Evolutionary conservation across 73 alveolate species (phyloP).

Genomic region (Paramecium sexaurelia): DNA sequence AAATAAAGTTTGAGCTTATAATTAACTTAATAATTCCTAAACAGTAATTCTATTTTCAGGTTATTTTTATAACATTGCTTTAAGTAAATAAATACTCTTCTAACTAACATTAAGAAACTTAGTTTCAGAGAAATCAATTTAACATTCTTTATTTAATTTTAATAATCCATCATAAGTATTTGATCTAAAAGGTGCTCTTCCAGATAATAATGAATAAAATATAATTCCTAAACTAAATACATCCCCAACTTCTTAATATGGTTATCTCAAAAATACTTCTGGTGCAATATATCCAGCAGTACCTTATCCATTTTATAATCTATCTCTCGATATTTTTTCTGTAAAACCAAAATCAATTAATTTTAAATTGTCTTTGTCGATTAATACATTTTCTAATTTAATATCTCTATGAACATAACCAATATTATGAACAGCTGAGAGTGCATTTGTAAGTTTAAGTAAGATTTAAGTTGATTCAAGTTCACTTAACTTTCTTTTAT

Average conservation of each 20-base stretch:
- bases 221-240: slow-evolving; percentile 18
- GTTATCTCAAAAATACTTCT: background rate
- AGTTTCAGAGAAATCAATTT: background rate
- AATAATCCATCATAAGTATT: slow-evolving; percentile 41
- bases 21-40: background rate
- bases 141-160: slow-evolving; percentile 15
- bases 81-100: background rate
- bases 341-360: slow-evolving; percentile 5
- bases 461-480: background rate
- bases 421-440: background rate
- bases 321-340: background rate
- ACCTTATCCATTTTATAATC: background rate
- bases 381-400: slow-evolving; percentile 3
- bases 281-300: slow-evolving; percentile 44
- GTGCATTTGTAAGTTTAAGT: background rate
- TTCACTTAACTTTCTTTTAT: background rate
- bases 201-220: background rate
- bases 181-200: slow-evolving; percentile 43
- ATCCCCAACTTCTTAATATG: background rate
- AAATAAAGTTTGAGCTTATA: background rate
- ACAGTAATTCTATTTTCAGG: background rate
- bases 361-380: background rate
- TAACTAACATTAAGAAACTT: background rate
- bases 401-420: slow-evolving; percentile 39
- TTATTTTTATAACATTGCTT: background rate